Evolutionary conservation across 345 rosid species (phyloP), one percentile per base, ranked within the genome.

Genomic region (Limnanthes douglasii): DNA sequence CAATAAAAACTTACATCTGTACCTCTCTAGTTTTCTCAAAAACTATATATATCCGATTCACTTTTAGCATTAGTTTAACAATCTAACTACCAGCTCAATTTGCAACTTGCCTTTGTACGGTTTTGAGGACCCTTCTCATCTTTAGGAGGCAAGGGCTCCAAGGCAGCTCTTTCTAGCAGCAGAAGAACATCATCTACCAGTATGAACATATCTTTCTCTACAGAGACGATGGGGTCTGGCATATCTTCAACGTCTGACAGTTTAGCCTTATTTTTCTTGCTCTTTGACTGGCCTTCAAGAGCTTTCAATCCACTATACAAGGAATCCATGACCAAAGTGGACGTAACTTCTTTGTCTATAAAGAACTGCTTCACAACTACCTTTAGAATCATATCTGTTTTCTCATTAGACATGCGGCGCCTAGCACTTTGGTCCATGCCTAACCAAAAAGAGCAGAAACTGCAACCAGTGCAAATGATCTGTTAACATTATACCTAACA

Each of bases 291-390:
- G 28, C 92, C 70, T 77, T 90, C 80, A 34, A 90, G 98, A 59
- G 96, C 98, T 72, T 77, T 90, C 64, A 80, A 55, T 39, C 98
- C 98, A 52, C 94, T 90, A 60, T 90, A 80, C 60, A 90, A 71
- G 78, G 98, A 90, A 70, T 90, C 98, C 98, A 90, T 84, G 32
- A 84, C 95, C 88, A 90, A 67, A 37, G 98, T 84, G 43, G 98
- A 90, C 33, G 94, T 68, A 42, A 90, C 98, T 68, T 90, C 98
- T 73, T 90, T 90, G 63, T 90, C 98, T 57, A 84, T 67, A 52
- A 90, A 90, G 68, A 84, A 90, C 45, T 90, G 88, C 43, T 84
- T 90, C 42, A 90, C 96, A 47, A 80, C 78, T 54, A 74, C 79
- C 75, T 84, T 90, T 53, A 80, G 68, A 54, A 84, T 72, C 37